Percentiles rank a stretch among this genome's conserved stretches.
These are phyloP conservation scores for Simplicillium sp. DNA, from an alignment of 2,329 filamentous ascomycete genomes.

Conservation along the genomic window DNA sequence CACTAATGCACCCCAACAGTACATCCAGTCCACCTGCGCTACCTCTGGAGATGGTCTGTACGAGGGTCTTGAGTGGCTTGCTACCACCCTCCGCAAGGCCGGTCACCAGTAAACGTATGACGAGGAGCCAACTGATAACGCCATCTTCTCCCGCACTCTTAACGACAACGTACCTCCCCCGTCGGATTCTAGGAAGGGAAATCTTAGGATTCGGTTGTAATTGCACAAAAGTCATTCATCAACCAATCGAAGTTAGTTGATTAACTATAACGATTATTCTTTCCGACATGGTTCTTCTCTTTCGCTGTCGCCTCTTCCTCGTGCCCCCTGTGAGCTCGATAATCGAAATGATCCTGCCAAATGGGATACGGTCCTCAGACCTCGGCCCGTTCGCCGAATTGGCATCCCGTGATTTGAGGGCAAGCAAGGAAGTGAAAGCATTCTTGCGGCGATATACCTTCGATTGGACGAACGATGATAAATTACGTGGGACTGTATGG, in stretches of 20 bases:
- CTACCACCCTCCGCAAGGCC: conserved; percentile 72
- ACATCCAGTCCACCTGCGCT: conserved; percentile 99
- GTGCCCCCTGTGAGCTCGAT: conserved; percentile 9
- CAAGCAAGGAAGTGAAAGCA: neutral
- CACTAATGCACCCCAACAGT: conserved; percentile 40
- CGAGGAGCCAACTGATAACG: conserved; percentile 18
- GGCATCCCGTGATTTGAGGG: too few relatives aligned
- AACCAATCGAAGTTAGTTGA: conserved; percentile 46
- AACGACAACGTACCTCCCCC: too few relatives aligned
- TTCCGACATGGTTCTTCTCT: conserved; percentile 11
- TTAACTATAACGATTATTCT: conserved; percentile 27
- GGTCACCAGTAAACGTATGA: conserved; percentile 47
- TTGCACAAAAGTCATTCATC: conserved; percentile 41
- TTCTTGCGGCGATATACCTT: neutral
- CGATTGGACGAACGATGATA: neutral
- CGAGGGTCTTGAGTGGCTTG: conserved; percentile 94
- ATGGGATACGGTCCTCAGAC: too few relatives aligned
- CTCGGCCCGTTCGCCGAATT: too few relatives aligned
- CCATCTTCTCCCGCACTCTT: conserved; percentile 24
- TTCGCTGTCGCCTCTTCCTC: conserved; percentile 8
- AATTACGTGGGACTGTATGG: conserved; percentile 2
- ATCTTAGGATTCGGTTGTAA: conserved; percentile 47
- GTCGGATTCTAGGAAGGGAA: conserved; percentile 6
- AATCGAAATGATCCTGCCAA: too few relatives aligned
- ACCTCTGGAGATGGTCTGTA: conserved; percentile 99